Conservation (phyloP, 2,329 filamentous ascomycete genomes). For the Exophiala alcalophila region DNA sequence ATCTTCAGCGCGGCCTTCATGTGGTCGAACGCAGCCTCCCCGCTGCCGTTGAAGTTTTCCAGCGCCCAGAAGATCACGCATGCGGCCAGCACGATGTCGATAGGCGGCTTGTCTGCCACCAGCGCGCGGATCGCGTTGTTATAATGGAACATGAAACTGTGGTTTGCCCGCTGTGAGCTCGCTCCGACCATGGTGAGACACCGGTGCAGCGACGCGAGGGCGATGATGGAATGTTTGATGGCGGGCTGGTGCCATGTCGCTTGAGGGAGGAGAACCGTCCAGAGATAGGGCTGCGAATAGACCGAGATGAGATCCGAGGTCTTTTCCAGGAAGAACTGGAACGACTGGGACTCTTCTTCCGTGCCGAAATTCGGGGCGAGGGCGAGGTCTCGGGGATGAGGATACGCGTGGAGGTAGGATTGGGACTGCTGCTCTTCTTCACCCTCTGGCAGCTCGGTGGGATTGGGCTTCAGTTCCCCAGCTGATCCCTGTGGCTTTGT, state of each 20-base stretch:
- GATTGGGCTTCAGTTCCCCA: no score
- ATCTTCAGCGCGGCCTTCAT: slow-evolving; percentile 25
- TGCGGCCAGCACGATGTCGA: slow-evolving; percentile 20
- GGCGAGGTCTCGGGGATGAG: slow-evolving; percentile 16
- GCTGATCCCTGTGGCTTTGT: no score
- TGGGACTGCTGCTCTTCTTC: slow-evolving; percentile 10
- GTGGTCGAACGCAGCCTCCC: slow-evolving; percentile 16
- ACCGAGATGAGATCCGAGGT: slow-evolving; percentile 21
- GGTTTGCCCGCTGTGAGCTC: slow-evolving; percentile 3
- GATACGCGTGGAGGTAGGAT: slow-evolving; percentile 9
- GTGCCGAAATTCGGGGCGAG: slow-evolving; percentile 16
- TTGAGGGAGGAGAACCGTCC: slow-evolving; percentile 24
- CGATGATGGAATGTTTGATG: slow-evolving; percentile 25
- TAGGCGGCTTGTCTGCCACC: slow-evolving; percentile 15
- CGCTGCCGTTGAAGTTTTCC: slow-evolving; percentile 21
- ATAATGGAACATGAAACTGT: slow-evolving; percentile 22
- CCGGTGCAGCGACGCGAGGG: slow-evolving; percentile 19
- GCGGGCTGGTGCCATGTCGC: slow-evolving; percentile 23
- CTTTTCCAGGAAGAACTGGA: slow-evolving; percentile 24
- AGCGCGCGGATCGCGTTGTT: slow-evolving; percentile 18
- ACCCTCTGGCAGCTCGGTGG: no score
- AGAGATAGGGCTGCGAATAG: slow-evolving; percentile 21
- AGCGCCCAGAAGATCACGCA: slow-evolving; percentile 23
- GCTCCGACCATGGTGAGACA: slow-evolving; percentile 12
- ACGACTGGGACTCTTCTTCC: slow-evolving; percentile 19